Conservation (phyloP, 1,139 yeast species). For the Hemisphaericaspora subhashii region DNA sequence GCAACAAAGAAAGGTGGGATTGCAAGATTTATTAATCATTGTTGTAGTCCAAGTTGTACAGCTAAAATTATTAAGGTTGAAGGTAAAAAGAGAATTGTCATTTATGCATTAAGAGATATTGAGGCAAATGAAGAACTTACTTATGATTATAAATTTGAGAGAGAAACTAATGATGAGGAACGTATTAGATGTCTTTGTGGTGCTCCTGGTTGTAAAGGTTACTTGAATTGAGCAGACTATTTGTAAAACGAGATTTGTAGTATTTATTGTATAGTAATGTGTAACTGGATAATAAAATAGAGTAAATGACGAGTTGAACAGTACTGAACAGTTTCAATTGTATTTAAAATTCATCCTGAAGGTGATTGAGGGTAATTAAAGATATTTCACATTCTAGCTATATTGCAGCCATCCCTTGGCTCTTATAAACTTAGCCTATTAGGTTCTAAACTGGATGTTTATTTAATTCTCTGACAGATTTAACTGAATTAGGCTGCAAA, state of each 20-base stretch:
- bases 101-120: slow-evolving; percentile 87
- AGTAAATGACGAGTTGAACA: not conserved
- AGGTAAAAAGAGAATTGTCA: slow-evolving; percentile 90
- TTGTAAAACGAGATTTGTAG: slow-evolving; percentile 53
- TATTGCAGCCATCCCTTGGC: too few species aligned
- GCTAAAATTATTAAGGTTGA: slow-evolving; percentile 96
- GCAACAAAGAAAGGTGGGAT: slow-evolving; percentile 98
- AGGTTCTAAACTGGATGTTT: not conserved
- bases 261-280: slow-evolving; percentile 5
- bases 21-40: slow-evolving; percentile 93
- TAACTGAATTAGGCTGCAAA: slow-evolving; percentile 1
- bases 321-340: too few species aligned
- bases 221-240: slow-evolving; percentile 75
- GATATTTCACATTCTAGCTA: too few species aligned
- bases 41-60: slow-evolving; percentile 96
- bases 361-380: too few species aligned
- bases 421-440: not conserved
- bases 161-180: slow-evolving; percentile 88
- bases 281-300: not conserved
- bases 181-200: slow-evolving; percentile 93
- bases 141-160: slow-evolving; percentile 91
- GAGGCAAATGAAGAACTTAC: slow-evolving; percentile 91
- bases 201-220: slow-evolving; percentile 91
- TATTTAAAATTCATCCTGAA: not conserved
- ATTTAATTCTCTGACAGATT: not conserved